A percentile compares a stretch with the other conserved stretches of the same genome.
phyloP scores from a whole-genome alignment of 2,329 filamentous ascomycete species.

The Paecilomyces fulvus region DNA sequence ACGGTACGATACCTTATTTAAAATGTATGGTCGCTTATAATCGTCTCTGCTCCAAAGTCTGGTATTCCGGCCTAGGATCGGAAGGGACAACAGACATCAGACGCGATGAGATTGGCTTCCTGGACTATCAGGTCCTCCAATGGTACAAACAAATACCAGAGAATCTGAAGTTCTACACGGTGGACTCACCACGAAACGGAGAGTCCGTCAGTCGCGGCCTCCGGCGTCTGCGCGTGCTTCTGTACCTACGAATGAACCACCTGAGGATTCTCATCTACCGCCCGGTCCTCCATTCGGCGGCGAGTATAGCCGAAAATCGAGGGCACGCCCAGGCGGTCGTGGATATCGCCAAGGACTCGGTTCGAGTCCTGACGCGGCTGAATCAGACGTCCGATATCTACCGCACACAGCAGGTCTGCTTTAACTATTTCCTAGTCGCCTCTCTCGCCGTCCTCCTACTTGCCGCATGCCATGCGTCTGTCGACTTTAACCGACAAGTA shows the following conservation, averaged over 20 bases:
- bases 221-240: slow-evolving; percentile 69
- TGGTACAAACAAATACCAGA: slow-evolving; percentile 74
- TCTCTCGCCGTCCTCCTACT: slow-evolving; percentile 57
- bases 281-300: slow-evolving; percentile 74
- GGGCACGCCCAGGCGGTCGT: slow-evolving; percentile 62
- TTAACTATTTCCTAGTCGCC: slow-evolving; percentile 60
- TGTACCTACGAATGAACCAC: slow-evolving; percentile 81
- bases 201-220: slow-evolving; percentile 55
- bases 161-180: slow-evolving; percentile 53
- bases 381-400: slow-evolving; percentile 58
- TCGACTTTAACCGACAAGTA: slow-evolving; percentile 51
- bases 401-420: slow-evolving; percentile 53
- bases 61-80: slow-evolving; percentile 67
- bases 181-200: slow-evolving; percentile 39
- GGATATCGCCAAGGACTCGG: slow-evolving; percentile 57
- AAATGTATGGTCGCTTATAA: slow-evolving; percentile 80
- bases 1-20: slow-evolving; percentile 56
- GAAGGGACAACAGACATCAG: slow-evolving; percentile 59
- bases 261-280: slow-evolving; percentile 85
- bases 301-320: slow-evolving; percentile 70
- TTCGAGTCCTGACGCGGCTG: slow-evolving; percentile 51
- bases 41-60: slow-evolving; percentile 75
- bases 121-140: slow-evolving; percentile 75
- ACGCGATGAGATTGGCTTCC: slow-evolving; percentile 65
- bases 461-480: slow-evolving; percentile 55